phyloP scores from a whole-genome alignment of 108 stramenopile genomes.

The Nitzschia sp. region DNA sequence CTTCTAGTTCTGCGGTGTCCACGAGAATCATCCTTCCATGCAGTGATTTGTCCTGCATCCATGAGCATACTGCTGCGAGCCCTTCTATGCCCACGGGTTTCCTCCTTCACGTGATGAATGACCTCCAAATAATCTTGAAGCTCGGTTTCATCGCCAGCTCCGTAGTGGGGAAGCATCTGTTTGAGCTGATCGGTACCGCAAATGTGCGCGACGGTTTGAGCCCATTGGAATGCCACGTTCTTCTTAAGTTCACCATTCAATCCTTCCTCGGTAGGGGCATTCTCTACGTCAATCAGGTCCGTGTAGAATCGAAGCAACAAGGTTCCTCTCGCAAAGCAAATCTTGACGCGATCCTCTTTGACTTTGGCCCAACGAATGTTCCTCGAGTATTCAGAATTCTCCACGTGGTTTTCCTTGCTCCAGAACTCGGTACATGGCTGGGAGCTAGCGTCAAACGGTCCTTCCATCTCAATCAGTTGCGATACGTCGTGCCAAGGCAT shows the following conservation, averaged over 20 bases:
- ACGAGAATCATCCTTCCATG: no score
- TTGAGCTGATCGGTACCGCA: slow-evolving; percentile 51
- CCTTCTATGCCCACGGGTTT: slow-evolving; percentile 1
- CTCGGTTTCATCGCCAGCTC: slow-evolving; percentile 48
- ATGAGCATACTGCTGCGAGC: not conserved
- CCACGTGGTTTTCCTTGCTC: slow-evolving; percentile 11
- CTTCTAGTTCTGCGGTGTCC: no score
- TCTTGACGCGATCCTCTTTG: slow-evolving; percentile 66
- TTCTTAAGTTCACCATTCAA: slow-evolving; percentile 24
- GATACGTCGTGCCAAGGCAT: slow-evolving; percentile 26
- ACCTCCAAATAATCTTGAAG: slow-evolving; percentile 54
- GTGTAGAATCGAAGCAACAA: slow-evolving; percentile 70
- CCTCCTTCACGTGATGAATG: slow-evolving; percentile 4
- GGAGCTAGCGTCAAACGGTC: slow-evolving; percentile 12
- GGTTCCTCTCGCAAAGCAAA: slow-evolving; percentile 43
- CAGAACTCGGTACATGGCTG: slow-evolving; percentile 32
- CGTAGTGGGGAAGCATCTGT: slow-evolving; percentile 60
- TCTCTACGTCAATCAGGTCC: slow-evolving; percentile 66
- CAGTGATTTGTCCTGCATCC: not conserved
- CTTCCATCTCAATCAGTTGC: slow-evolving; percentile 12
- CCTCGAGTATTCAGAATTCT: slow-evolving; percentile 21
- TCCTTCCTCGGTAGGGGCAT: slow-evolving; percentile 8
- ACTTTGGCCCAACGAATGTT: slow-evolving; percentile 53
- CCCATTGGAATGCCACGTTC: slow-evolving; percentile 75
- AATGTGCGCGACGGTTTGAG: slow-evolving; percentile 65